Base-by-base conservation (phyloP, 169 alveolate genomes). In the Plasmodium blacklocki region DNA sequence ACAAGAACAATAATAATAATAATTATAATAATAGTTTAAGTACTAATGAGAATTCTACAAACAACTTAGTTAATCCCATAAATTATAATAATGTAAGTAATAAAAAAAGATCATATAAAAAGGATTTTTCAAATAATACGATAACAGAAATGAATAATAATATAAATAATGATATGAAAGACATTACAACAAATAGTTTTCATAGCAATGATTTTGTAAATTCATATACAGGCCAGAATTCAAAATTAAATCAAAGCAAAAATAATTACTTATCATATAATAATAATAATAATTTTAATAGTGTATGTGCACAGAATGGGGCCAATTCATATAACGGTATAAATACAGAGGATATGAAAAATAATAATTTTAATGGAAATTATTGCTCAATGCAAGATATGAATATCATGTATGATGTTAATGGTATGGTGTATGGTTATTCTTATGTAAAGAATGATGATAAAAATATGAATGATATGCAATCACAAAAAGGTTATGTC, bases 391-490 rank as follows among this genome's bases (percentile, higher is more conserved):
- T 52, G 8, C 89, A 66, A 43, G 78, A 43, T 21, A 43, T 78
- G 72, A 67, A 78, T 56, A 58, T 50, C 1, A 32, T 32, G 45
- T 56, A 78, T 45, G 89, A 56, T n/a, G 47, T 64, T 26, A 64
- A n/a, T 70, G 8, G 78, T 5, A 64, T 39, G 21, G 15, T 64
- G 21, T 76, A 66, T 15, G 43, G 43, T 21, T 19, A 50, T 19
- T 49, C 80, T 70, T 15, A 54, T 15, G 8, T 52, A 12, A 88
- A 73, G 50, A 62, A 32, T 12, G 85, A 73, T 19, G 87, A 63
- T 15, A 74, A 73, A 71, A 15, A 59, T 21, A 49, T 26, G 45
- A 72, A 88, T 39, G 62, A 68, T 47, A 62, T 70, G 11, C 49
- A 73, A 43, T 64, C 62, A 29, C 71, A 88, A 43, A 68, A 73